A percentile compares a stretch with the other conserved stretches of the same genome.
These are phyloP conservation scores for Pythium periplocum DNA, from an alignment of 352 stramenopile genomes.

Conservation along the genomic window DNA sequence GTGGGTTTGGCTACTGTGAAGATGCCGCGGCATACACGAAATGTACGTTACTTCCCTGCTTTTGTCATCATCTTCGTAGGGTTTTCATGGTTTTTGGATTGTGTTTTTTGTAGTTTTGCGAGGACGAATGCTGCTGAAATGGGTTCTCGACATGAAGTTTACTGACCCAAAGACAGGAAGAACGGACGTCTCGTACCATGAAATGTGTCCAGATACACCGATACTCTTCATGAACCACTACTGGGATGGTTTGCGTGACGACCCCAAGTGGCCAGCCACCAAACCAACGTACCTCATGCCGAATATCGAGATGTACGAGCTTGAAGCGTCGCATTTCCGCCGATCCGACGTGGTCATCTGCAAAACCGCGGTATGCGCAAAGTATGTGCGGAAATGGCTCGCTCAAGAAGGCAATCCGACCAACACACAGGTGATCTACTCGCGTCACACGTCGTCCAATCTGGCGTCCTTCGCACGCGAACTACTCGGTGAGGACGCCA, in stretches of 20 bases:
- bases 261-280: constrained; percentile 13
- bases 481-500: constrained; percentile 12
- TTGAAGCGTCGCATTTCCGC: constrained; percentile 39
- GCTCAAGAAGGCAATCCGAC: constrained; percentile 47
- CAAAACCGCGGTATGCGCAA: constrained; percentile 45
- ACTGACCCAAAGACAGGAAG: constrained; percentile 26
- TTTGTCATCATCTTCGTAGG: neutral
- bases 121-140: constrained; percentile 34
- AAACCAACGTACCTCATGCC: constrained; percentile 28
- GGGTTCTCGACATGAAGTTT: constrained; percentile 39
- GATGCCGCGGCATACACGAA: constrained; percentile 58
- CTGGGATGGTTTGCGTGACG: constrained; percentile 16
- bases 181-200: constrained; percentile 41
- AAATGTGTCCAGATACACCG: constrained; percentile 28
- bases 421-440: constrained; percentile 44
- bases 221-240: constrained; percentile 35
- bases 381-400: constrained; percentile 38
- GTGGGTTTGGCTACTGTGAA: constrained; percentile 62
- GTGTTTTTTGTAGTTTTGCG: constrained; percentile 14
- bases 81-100: too few relatives aligned
- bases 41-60: constrained; percentile 23
- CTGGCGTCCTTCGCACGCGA: constrained; percentile 30
- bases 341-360: constrained; percentile 45
- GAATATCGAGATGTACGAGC: constrained; percentile 46
- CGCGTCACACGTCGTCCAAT: constrained; percentile 52